These are phyloP conservation scores for Mycena pura DNA, from an alignment of 768 basidiomycete genomes.

Conservation along the genomic window DNA sequence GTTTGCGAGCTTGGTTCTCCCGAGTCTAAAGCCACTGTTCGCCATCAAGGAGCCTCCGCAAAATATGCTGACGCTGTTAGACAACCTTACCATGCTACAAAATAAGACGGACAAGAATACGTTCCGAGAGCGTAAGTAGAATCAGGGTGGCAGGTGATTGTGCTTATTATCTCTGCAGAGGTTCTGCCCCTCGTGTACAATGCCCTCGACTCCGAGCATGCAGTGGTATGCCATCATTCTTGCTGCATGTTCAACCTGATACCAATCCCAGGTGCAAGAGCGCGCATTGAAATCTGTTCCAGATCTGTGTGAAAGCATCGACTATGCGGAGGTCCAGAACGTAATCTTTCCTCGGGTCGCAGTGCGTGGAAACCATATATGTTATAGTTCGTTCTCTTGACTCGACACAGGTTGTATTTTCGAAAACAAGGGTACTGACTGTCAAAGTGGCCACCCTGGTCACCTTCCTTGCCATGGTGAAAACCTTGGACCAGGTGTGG, in stretches of 20 bases:
- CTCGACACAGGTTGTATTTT: conserved; percentile 78
- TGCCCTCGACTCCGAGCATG: conserved; percentile 95
- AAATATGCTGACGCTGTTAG: conserved; percentile 93
- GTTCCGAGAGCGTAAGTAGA: conserved; percentile 84
- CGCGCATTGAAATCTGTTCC: conserved; percentile 85
- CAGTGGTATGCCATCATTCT: conserved; percentile 53
- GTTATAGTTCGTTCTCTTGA: conserved; percentile 4
- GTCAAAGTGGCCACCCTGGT: conserved; percentile 90
- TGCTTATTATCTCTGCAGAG: conserved; percentile 55
- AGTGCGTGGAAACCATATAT: conserved; percentile 51
- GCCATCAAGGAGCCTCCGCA: conserved; percentile 93
- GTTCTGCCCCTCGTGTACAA: conserved; percentile 97
- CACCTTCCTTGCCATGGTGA: conserved; percentile 89
- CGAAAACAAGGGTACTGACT: conserved; percentile 85
- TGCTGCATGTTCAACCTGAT: conserved; percentile 2
- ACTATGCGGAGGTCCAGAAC: conserved; percentile 93
- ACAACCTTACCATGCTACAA: conserved; percentile 87
- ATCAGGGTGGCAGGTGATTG: not conserved
- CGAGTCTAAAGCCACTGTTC: conserved; percentile 90
- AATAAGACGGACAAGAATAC: conserved; percentile 85
- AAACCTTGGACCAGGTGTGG: conserved; percentile 84
- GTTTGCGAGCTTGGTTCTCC: conserved; percentile 83
- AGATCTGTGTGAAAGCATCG: conserved; percentile 88
- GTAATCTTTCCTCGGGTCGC: conserved; percentile 92
- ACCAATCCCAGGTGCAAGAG: conserved; percentile 80